Evolutionary conservation across 768 basidiomycete genomes (phyloP).

Genomic region (Leccinum rimulosum): DNA sequence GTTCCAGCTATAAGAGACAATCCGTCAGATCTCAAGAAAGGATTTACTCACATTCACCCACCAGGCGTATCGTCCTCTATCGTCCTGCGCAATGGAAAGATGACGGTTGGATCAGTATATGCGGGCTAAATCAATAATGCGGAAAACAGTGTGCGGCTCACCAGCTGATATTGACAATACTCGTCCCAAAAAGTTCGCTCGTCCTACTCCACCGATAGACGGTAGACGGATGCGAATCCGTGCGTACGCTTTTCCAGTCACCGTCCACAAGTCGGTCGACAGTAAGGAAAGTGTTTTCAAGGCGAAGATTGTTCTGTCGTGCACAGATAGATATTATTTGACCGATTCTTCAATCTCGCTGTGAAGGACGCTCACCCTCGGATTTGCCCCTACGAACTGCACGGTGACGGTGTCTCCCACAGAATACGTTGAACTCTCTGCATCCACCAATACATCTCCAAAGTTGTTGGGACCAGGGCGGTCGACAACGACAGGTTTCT

Average conservation of each 20-base stretch:
- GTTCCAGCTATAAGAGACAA: conserved; percentile 48
- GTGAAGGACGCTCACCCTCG: conserved; percentile 48
- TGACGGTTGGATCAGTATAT: not conserved
- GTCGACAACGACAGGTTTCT: conserved; percentile 67
- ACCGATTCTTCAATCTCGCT: not conserved
- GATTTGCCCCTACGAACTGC: conserved; percentile 74
- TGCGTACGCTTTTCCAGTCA: conserved; percentile 56
- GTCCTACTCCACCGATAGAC: conserved; percentile 62
- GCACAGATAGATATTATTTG: too few species aligned
- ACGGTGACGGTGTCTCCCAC: conserved; percentile 59
- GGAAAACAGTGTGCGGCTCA: conserved; percentile 24
- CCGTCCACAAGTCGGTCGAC: conserved; percentile 53
- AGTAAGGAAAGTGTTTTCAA: conserved; percentile 70
- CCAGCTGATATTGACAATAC: conserved; percentile 68
- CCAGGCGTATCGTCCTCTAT: conserved; percentile 55
- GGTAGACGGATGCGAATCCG: conserved; percentile 80
- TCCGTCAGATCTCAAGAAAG: not conserved
- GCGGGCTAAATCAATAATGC: conserved; percentile 8
- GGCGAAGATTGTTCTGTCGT: conserved; percentile 67
- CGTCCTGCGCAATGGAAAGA: conserved; percentile 39
- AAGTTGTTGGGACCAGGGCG: conserved; percentile 54
- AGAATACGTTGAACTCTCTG: conserved; percentile 46
- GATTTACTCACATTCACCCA: not conserved
- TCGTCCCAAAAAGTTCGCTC: conserved; percentile 49
- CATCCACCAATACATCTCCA: conserved; percentile 60